These are phyloP conservation scores for Cynanchum wilfordii DNA, from an alignment of 257 asterid species.

Conservation along the genomic window DNA sequence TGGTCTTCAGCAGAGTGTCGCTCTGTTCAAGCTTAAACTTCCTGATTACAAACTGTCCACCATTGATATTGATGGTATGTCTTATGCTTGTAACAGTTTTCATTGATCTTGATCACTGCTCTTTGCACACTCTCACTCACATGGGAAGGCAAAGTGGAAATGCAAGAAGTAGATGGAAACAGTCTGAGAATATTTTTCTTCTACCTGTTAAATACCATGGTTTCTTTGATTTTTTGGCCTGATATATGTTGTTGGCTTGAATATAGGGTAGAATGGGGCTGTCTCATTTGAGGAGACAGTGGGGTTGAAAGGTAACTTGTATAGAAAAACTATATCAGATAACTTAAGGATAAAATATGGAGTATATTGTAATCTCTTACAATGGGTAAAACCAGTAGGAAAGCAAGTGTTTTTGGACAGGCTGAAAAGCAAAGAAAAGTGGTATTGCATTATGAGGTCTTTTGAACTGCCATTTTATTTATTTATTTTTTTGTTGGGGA, in stretches of 20 bases:
- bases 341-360: not conserved
- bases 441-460: not conserved
- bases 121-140: not conserved
- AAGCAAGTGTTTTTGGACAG: not conserved
- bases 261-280: too few relatives aligned
- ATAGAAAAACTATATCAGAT: not conserved
- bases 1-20: conserved; percentile 73
- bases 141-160: not conserved
- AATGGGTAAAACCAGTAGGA: not conserved
- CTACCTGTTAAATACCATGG: not conserved
- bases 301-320: not conserved
- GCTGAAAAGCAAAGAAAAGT: too few relatives aligned
- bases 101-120: not conserved
- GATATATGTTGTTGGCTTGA: not conserved
- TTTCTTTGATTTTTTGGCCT: not conserved
- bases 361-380: not conserved
- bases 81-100: not conserved
- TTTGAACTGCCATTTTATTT: not conserved
- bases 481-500: not conserved
- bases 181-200: not conserved
- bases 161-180: not conserved
- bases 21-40: conserved; percentile 65
- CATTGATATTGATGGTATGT: conserved; percentile 57
- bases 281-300: not conserved
- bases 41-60: conserved; percentile 47